Percentiles rank a stretch among this genome's conserved stretches.
phyloP scores from a whole-genome alignment of 257 asterid species.

The Capsicum baccatum region DNA sequence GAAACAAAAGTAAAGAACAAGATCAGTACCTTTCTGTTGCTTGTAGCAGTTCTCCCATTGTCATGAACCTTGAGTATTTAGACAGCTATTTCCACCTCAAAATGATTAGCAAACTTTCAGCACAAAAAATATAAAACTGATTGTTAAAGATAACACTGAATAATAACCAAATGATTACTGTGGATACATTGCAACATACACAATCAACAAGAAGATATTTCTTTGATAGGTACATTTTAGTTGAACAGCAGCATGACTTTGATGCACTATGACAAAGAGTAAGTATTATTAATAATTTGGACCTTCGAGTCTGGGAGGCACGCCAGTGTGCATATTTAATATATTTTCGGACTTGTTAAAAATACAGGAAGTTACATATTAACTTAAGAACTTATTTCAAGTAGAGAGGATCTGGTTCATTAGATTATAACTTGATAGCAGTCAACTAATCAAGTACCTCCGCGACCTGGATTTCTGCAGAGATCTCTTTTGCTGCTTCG shows the following conservation, averaged over 20 bases:
- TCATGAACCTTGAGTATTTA: too few relatives aligned
- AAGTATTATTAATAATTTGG: background rate
- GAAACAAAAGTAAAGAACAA: too few relatives aligned
- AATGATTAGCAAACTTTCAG: too few relatives aligned
- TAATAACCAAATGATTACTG: background rate
- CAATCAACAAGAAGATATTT: background rate
- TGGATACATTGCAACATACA: background rate
- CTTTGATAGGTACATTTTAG: background rate
- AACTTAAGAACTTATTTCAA: background rate
- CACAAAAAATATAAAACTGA: too few relatives aligned
- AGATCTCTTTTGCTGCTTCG: conserved; percentile 21
- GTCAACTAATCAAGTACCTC: conserved; percentile 16
- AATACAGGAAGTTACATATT: background rate
- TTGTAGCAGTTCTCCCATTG: too few relatives aligned
- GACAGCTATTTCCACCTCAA: too few relatives aligned
- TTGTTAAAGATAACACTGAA: too few relatives aligned
- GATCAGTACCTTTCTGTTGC: too few relatives aligned
- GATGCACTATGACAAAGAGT: background rate
- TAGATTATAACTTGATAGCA: background rate
- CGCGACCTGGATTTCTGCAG: background rate
- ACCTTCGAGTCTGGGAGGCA: background rate
- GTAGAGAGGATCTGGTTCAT: background rate
- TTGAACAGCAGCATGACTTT: background rate
- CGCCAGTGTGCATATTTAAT: background rate
- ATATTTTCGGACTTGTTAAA: background rate